Base-by-base conservation (phyloP, 106 monocot species). In the Dioscorea dumetorum region DNA sequence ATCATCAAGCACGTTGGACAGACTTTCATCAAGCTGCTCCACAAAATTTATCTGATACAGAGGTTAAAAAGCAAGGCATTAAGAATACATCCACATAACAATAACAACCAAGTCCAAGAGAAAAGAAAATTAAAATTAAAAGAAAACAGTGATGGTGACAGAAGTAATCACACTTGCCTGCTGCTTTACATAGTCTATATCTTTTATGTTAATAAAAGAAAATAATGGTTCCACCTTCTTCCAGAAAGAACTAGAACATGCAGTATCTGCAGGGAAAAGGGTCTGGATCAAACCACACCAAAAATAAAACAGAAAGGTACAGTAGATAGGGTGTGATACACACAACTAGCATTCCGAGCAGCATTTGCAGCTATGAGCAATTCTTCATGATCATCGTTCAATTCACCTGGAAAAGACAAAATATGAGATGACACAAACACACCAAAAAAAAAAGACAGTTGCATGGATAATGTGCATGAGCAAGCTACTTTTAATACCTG, bases 311-410 rank as follows among this genome's bases (percentile, higher is more conserved):
- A 10, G 6, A 41, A 41, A 5, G 2, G 41, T 41, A 3, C 41
- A 0, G 10, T 41, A 41, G 41, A 41, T 41, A 41, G 41, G 58
- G 51, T 48, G 48, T 59, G 48, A 20, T 58, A 24, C 84, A 21
- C 71, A 90, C 90, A 60, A 68, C 76, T 74, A 57, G 77, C 74
- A 57, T 61, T 68, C 58, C 84, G 80, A 54, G 84, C 86, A 87
- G 76, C 76, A 70, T 70, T 78, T 49, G 78, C 86, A 67, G 82
- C 92, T 60, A 78, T 76, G 67, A 89, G 31, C 31, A 97, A 73
- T 70, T 97, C 97, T 70, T 89, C 89, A 9, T 63, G 74, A 73
- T 95, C 95, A 87, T 92, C 89, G 33, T 90, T 80, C 62, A 57
- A 68, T 79, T 90, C 92, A 60, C 78, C 97, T 97, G 63, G 10